Evolutionary conservation across 495 filamentous ascomycete species (phyloP).

Genomic region (Cryomyces minteri): DNA sequence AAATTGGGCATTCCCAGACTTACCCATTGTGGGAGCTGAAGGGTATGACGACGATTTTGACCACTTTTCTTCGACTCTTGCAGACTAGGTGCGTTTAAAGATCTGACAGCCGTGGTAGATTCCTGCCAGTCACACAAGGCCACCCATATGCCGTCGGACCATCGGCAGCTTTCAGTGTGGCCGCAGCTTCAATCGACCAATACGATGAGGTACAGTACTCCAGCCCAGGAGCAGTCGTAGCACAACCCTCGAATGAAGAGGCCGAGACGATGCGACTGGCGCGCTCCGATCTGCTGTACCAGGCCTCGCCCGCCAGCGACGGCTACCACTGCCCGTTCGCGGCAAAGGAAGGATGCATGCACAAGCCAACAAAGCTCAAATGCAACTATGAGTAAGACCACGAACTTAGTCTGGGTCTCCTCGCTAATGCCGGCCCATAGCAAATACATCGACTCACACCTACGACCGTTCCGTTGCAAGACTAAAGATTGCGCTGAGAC

Average conservation of each 20-base stretch:
- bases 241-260: background rate
- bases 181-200: background rate
- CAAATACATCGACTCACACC: constrained; percentile 87
- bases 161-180: too few species aligned
- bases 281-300: constrained; percentile 62
- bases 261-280: constrained; percentile 20
- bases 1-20: too few species aligned
- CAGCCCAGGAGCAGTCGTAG: background rate
- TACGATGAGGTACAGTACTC: background rate
- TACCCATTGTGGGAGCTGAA: too few species aligned
- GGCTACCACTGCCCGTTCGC: constrained; percentile 85
- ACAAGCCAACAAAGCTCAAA: constrained; percentile 80
- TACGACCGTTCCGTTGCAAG: constrained; percentile 90
- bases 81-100: too few species aligned
- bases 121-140: background rate
- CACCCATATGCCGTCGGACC: background rate
- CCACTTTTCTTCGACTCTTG: too few species aligned
- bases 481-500: constrained; percentile 54
- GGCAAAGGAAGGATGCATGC: constrained; percentile 54
- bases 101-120: background rate
- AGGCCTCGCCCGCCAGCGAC: constrained; percentile 46
- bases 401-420: constrained; percentile 19
- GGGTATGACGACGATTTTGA: too few species aligned
- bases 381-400: constrained; percentile 76
- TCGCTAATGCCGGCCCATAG: constrained; percentile 24